phyloP scores from a whole-genome alignment of 2,329 filamentous ascomycete genomes.

The Ceratocystis diversiconidia region DNA sequence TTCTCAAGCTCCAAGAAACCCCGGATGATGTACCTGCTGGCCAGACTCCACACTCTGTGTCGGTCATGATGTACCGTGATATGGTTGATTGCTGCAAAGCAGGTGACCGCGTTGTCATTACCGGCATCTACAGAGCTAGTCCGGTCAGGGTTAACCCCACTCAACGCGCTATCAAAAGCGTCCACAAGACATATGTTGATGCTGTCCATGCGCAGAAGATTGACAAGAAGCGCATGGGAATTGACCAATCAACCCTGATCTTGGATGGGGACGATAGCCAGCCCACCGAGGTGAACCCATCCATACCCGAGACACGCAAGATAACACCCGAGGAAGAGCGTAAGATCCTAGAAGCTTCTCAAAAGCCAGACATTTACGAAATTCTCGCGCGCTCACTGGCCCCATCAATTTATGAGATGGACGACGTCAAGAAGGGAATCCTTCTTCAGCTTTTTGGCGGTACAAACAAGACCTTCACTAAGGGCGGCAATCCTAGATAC shows the following conservation, averaged over 20 bases:
- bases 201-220: slow-evolving; percentile 92
- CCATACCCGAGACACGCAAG: slow-evolving; percentile 52
- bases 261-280: slow-evolving; percentile 42
- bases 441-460: slow-evolving; percentile 91
- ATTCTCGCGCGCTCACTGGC: slow-evolving; percentile 80
- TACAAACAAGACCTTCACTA: slow-evolving; percentile 95
- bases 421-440: slow-evolving; percentile 98
- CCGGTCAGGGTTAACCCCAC: slow-evolving; percentile 88
- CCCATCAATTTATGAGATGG: slow-evolving; percentile 92
- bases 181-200: slow-evolving; percentile 97
- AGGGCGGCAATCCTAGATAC: slow-evolving; percentile 89
- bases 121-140: slow-evolving; percentile 90
- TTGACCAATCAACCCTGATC: slow-evolving; percentile 77
- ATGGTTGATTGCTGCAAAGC: slow-evolving; percentile 96
- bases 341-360: slow-evolving; percentile 69
- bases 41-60: slow-evolving; percentile 94
- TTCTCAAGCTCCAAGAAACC: slow-evolving; percentile 96
- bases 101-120: slow-evolving; percentile 88
- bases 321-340: slow-evolving; percentile 75
- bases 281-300: slow-evolving; percentile 25
- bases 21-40: slow-evolving; percentile 89
- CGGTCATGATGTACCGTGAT: slow-evolving; percentile 90
- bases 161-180: slow-evolving; percentile 79
- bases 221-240: slow-evolving; percentile 85
- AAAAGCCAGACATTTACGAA: slow-evolving; percentile 79